Base-by-base conservation (phyloP, 768 basidiomycete species). In the Fistulinella prunicolor region DNA sequence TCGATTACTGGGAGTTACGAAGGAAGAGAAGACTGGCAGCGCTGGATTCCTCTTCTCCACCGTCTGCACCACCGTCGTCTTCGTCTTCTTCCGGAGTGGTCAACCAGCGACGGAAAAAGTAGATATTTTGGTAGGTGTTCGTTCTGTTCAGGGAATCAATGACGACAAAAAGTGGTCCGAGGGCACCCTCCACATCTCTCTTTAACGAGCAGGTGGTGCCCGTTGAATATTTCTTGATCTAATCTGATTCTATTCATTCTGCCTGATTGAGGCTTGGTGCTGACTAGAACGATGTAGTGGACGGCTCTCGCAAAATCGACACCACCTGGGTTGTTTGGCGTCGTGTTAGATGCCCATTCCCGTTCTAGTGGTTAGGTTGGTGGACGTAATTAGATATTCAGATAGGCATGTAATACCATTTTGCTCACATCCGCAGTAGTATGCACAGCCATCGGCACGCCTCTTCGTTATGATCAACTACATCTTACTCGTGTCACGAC, bases 401-500 rank as follows among this genome's bases (percentile, higher is more conserved):
- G n/a, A n/a, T n/a, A n/a, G n/a, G n/a, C n/a, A n/a, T n/a, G n/a
- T n/a, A n/a, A n/a, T n/a, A n/a, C n/a, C n/a, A n/a, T n/a, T n/a
- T n/a, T n/a, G n/a, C n/a, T n/a, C n/a, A n/a, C n/a, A n/a, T n/a
- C n/a, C n/a, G n/a, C n/a, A n/a, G 7, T 8, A 10, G 23, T 35
- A 13, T 36, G 41, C 53, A 69, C 54, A 61, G 65, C 65, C 65
- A 69, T 60, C 21, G 7, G 23, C 2, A 6, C 39, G 20, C n/a
- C n/a, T 29, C 54, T 60, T 53, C 3, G 40, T 44, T 23, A 89
- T 90, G 86, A 87, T 96, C 71, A 89, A 86, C 74, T 97, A 95
- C 75, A 80, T 98, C 57, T 80, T 98, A 42, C 84, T 98, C 22
- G 81, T 97, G 42, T 96, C 94, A 34, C 82, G 93, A 48, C 94